phyloP scores from a whole-genome alignment of 306 rosid species.

The Potentilla sterilis region DNA sequence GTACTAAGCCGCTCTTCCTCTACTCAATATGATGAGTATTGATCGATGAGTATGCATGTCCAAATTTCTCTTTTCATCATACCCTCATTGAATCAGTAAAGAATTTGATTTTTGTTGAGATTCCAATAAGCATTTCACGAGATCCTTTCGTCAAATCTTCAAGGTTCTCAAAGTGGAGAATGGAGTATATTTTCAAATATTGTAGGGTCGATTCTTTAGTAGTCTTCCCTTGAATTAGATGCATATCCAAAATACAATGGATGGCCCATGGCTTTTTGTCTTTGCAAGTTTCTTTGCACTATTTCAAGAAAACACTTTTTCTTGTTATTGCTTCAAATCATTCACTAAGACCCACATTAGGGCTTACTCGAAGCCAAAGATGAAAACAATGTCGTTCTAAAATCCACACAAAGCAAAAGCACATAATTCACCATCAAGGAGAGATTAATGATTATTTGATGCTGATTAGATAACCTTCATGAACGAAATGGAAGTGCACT shows the following conservation, averaged over 20 bases:
- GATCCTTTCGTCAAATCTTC: conserved; percentile 42
- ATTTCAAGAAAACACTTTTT: conserved; percentile 39
- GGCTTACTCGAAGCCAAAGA: conserved; percentile 31
- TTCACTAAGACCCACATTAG: conserved; percentile 60
- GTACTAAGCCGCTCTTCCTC: conserved; percentile 1
- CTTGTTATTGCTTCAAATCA: conserved; percentile 54
- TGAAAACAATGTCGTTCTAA: conserved; percentile 31
- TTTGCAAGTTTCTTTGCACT: conserved; percentile 48
- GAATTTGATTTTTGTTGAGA: conserved; percentile 35
- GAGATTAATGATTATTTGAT: conserved; percentile 21
- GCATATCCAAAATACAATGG: conserved; percentile 40
- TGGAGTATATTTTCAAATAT: conserved; percentile 24
- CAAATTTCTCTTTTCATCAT: conserved; percentile 43
- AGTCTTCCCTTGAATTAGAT: conserved; percentile 23
- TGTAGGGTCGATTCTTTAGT: conserved; percentile 41
- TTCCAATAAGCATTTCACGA: conserved; percentile 52
- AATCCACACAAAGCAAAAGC: conserved; percentile 46
- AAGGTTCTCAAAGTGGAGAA: conserved; percentile 38
- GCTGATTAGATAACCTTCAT: conserved; percentile 50
- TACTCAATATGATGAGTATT: conserved; percentile 13
- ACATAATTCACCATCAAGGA: conserved; percentile 31
- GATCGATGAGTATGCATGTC: conserved; percentile 32
- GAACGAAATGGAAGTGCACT: conserved; percentile 45
- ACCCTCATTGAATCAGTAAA: conserved; percentile 48
- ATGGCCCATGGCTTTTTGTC: conserved; percentile 49